Base-by-base conservation (phyloP, 371 early-diverging fungal genomes). In the Mortierella sp. region DNA sequence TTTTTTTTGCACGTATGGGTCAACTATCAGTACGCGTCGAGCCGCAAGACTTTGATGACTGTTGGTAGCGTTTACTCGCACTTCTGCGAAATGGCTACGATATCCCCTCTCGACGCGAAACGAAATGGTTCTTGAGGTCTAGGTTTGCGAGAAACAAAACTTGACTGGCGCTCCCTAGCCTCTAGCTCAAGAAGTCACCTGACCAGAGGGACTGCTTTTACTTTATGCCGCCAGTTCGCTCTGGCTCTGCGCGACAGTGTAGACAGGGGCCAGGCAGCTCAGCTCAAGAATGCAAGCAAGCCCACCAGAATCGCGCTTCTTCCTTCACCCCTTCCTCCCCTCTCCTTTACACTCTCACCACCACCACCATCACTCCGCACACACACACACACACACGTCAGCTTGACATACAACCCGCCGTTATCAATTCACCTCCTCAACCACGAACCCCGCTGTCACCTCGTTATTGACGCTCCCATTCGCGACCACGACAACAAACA, bases 221-320 rank as follows among this genome's bases (percentile, higher is more conserved):
- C 48, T 4, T 46, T 46, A 10, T 46, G 14, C 14, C 14, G 14
- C 2, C 48, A 46, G 41, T 7, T 41, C 7, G 16, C 10, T 27
- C 27, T n/a, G 10, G 4, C 58, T 56, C 12, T 12, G 27, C 58
- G 27, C 58, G 27, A 56, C 58, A 3, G 56, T n/a, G 58, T 29
- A 2, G 27, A 56, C 27, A 56, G 56, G 56, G 56, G 56, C 12
- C 10, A 46, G 56, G 4, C 10, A 46, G 21, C n/a, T 56, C 29
- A n/a, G 12, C 11, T 41, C 41, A 41, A 41, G 41, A 41, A 41
- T 3, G 29, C 1, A n/a, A 46, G 48, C 48, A 46, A 46, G 11
- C 58, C 58, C 58, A 56, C 58, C 58, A 56, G 27, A 56, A 56
- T n/a, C 58, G 10, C 58, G 29, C 58, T 56, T n/a, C 58, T 56